A percentile compares a stretch with the other conserved stretches of the same genome.
These are phyloP conservation scores for Pulveroboletus sp. DNA, from an alignment of 768 basidiomycete species.

Conservation along the genomic window DNA sequence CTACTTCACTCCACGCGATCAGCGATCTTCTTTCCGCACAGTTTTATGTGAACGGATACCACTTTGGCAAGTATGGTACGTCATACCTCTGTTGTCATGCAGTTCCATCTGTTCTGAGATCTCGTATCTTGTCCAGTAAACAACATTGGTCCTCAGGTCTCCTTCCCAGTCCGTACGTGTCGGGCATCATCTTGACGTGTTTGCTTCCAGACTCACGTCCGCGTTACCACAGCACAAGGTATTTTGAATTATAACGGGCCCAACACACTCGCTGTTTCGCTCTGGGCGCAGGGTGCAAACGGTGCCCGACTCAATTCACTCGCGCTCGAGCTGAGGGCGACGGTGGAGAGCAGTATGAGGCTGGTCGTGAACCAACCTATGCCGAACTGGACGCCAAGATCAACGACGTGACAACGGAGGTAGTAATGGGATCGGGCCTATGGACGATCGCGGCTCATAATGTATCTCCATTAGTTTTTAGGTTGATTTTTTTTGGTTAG, in stretches of 20 bases:
- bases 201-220: slow-evolving; percentile 7
- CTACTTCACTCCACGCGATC: background rate
- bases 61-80: slow-evolving; percentile 26
- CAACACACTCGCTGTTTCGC: slow-evolving; percentile 47
- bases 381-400: slow-evolving; percentile 22
- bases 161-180: slow-evolving; percentile 26
- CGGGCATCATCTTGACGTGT: background rate
- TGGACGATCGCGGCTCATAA: too few relatives aligned
- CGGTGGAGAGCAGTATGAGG: slow-evolving; percentile 23
- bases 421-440: too few relatives aligned
- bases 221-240: slow-evolving; percentile 39
- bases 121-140: slow-evolving; percentile 12
- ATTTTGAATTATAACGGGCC: slow-evolving; percentile 46
- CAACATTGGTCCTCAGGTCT: slow-evolving; percentile 22
- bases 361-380: slow-evolving; percentile 27
- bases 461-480: too few relatives aligned
- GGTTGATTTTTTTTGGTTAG: too few relatives aligned
- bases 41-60: slow-evolving; percentile 28
- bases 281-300: slow-evolving; percentile 41
- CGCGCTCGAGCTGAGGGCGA: slow-evolving; percentile 35
- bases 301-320: slow-evolving; percentile 44
- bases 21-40: background rate
- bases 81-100: too few relatives aligned
- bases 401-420: slow-evolving; percentile 8
- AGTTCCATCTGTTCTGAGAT: background rate